Percentiles rank a stretch among this genome's conserved stretches.
Conservation (phyloP, 352 stramenopile genomes). For the Sclerospora graminicola region DNA sequence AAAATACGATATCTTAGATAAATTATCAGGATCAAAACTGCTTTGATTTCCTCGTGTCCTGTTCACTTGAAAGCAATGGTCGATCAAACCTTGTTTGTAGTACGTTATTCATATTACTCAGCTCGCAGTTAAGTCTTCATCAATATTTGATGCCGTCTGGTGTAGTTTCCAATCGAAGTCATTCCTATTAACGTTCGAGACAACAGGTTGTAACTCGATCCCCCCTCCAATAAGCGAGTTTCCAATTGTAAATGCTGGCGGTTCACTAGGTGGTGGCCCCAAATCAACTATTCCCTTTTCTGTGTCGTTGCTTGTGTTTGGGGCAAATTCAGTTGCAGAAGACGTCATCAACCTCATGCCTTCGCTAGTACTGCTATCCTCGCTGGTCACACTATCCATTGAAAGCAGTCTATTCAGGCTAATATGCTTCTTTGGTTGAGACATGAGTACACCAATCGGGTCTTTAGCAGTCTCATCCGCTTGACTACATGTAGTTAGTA, state of each 20-base stretch:
- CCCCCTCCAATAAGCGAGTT: constrained; percentile 79
- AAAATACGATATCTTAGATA: no score
- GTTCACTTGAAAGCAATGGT: no score
- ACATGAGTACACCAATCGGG: not conserved
- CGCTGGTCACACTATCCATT: constrained; percentile 6
- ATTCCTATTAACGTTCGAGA: constrained; percentile 64
- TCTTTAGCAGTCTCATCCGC: constrained; percentile 9
- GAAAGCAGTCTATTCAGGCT: constrained; percentile 11
- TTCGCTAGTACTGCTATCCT: constrained; percentile 3
- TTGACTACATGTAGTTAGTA: constrained; percentile 8
- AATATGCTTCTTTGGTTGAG: constrained; percentile 3
- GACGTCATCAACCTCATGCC: not conserved
- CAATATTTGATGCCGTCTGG: constrained; percentile 31
- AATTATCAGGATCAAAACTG: no score
- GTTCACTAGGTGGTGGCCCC: constrained; percentile 43
- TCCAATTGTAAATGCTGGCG: constrained; percentile 51
- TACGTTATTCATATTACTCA: constrained; percentile 3
- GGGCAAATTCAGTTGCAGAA: constrained; percentile 4
- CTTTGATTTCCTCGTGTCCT: no score
- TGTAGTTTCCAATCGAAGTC: constrained; percentile 76
- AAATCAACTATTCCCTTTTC: constrained; percentile 27
- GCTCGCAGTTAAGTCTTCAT: constrained; percentile 37
- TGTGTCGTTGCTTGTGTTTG: constrained; percentile 4
- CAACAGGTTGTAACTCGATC: constrained; percentile 64
- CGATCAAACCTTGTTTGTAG: constrained; percentile 31